These are phyloP conservation scores for Phaeoacremonium minimum DNA, from an alignment of 2,329 filamentous ascomycete genomes.

Conservation along the genomic window DNA sequence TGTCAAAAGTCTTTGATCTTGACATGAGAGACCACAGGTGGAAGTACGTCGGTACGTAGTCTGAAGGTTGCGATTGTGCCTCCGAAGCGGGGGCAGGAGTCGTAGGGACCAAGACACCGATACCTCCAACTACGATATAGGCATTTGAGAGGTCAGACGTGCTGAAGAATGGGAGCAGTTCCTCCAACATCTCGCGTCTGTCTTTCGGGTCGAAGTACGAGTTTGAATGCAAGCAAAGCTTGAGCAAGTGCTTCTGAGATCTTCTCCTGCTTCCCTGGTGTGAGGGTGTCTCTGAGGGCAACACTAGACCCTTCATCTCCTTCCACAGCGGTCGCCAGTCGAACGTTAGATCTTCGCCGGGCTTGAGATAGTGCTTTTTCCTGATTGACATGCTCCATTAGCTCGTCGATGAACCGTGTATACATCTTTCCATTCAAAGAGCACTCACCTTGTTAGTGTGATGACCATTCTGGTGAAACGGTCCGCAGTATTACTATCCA, in stretches of 20 bases:
- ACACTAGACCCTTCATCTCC: constrained; percentile 84
- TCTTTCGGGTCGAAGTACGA: constrained; percentile 89
- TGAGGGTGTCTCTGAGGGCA: constrained; percentile 76
- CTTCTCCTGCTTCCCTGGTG: constrained; percentile 53
- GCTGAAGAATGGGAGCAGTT: constrained; percentile 83
- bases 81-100: constrained; percentile 68
- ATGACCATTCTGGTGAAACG: constrained; percentile 97
- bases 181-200: constrained; percentile 74
- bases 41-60: constrained; percentile 91
- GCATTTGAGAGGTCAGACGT: constrained; percentile 89
- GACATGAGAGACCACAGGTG: constrained; percentile 94
- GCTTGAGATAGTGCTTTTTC: constrained; percentile 92
- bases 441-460: constrained; percentile 79
- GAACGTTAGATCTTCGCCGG: constrained; percentile 82
- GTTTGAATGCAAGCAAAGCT: constrained; percentile 85
- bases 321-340: constrained; percentile 94
- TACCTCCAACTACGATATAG: constrained; percentile 83
- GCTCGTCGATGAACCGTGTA: too few relatives aligned
- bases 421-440: too few relatives aligned
- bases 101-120: constrained; percentile 87
- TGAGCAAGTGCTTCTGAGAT: constrained; percentile 66
- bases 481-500: constrained; percentile 78
- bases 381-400: too few relatives aligned
- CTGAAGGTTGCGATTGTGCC: constrained; percentile 75
- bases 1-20: constrained; percentile 81